Percentiles rank a stretch among this genome's conserved stretches.
Evolutionary conservation across 2,329 filamentous ascomycete genomes (phyloP).

Genomic region (Penicillium verrucosum): DNA sequence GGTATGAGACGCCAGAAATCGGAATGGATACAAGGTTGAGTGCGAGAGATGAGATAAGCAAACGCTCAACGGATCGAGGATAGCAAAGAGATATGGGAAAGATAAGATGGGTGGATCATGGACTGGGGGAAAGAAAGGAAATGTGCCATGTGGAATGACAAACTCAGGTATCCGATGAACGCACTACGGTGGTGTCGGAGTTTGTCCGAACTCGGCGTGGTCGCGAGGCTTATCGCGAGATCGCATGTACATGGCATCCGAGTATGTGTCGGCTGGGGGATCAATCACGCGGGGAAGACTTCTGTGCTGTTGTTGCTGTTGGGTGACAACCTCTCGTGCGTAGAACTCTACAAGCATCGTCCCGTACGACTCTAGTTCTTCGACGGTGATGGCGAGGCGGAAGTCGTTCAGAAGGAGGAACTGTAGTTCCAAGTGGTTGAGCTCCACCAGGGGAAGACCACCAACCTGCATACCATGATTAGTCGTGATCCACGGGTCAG

Average conservation of each 20-base stretch:
- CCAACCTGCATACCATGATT: slow-evolving; percentile 65
- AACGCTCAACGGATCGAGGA: slow-evolving; percentile 4
- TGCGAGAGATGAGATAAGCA: slow-evolving; percentile 1
- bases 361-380: slow-evolving; percentile 93
- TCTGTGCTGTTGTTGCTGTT: slow-evolving; percentile 37
- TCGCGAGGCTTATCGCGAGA: slow-evolving; percentile 26
- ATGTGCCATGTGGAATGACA: not conserved
- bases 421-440: slow-evolving; percentile 94
- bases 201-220: slow-evolving; percentile 30
- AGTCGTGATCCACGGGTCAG: not conserved
- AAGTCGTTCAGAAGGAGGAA: slow-evolving; percentile 97
- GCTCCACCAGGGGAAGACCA: slow-evolving; percentile 81
- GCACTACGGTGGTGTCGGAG: slow-evolving; percentile 34
- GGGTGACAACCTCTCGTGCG: slow-evolving; percentile 77
- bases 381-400: slow-evolving; percentile 83
- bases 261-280: slow-evolving; percentile 17
- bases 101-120: not conserved
- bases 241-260: slow-evolving; percentile 37
- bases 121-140: not conserved
- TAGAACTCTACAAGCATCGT: slow-evolving; percentile 99
- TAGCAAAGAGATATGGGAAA: not conserved
- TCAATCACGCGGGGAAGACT: slow-evolving; percentile 21
- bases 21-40: slow-evolving; percentile 7
- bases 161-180: not conserved
- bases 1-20: slow-evolving; percentile 20